These are phyloP conservation scores for Xylariaceae sp. DNA, from an alignment of 2,329 filamentous ascomycete genomes.

Conservation along the genomic window DNA sequence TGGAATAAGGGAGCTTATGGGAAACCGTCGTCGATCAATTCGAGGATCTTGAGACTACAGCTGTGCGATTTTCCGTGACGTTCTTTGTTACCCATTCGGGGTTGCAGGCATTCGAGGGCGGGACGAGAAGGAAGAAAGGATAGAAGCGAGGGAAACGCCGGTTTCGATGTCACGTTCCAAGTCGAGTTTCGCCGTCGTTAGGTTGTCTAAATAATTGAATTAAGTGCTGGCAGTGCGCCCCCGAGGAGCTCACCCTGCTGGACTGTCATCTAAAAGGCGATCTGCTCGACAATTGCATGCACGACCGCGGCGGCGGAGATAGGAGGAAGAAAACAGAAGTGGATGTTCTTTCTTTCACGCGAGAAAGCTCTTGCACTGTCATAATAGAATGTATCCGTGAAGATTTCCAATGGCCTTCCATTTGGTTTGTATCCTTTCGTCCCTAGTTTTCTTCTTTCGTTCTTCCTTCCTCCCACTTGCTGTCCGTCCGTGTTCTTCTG, in stretches of 20 bases:
- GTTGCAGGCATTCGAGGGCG: too few species aligned
- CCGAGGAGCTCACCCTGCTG: slow-evolving; percentile 18
- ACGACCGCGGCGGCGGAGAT: too few species aligned
- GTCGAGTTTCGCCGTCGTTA: neutral
- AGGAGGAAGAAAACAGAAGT: slow-evolving; percentile 1
- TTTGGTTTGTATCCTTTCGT: neutral
- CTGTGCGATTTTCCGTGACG: too few species aligned
- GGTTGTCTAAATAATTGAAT: neutral
- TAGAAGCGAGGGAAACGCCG: neutral
- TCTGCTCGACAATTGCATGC: too few species aligned
- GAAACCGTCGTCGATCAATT: neutral
- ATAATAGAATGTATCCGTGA: neutral
- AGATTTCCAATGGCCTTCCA: neutral
- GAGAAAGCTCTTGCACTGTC: slow-evolving; percentile 1
- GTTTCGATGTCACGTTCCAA: neutral
- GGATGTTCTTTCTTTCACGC: neutral
- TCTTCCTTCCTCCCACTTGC: neutral
- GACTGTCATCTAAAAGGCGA: slow-evolving; percentile 15
- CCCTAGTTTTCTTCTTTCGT: neutral
- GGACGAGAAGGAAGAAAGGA: too few species aligned
- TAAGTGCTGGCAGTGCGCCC: slow-evolving; percentile 13
- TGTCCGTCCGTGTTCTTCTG: slow-evolving; percentile 4
- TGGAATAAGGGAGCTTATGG: slow-evolving; percentile 1
- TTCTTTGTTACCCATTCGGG: too few species aligned
- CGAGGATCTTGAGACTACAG: neutral